Percentiles rank a stretch among this genome's conserved stretches.
phyloP scores from a whole-genome alignment of 2,329 filamentous ascomycete species.

The Pestalotiopsis sp. region DNA sequence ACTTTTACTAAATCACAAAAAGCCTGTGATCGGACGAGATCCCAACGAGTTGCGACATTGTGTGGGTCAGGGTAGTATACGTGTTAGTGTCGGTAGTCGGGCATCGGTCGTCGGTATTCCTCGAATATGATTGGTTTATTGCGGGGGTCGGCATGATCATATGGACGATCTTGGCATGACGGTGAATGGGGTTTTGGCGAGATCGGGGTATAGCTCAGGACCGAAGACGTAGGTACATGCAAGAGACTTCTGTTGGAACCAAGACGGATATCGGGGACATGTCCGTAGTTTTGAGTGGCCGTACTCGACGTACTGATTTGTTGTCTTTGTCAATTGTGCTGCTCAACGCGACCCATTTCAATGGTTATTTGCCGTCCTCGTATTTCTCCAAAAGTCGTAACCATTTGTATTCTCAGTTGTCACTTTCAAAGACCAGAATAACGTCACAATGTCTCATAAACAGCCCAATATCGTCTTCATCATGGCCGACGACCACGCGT shows the following conservation, averaged over 20 bases:
- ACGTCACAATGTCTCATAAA: background rate
- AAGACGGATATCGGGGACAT: background rate
- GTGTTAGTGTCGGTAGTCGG: background rate
- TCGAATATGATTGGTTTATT: background rate
- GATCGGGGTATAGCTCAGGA: background rate
- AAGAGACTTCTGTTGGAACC: background rate
- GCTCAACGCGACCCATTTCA: no score
- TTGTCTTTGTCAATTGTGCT: no score
- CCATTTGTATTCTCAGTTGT: no score
- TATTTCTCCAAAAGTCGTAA: no score
- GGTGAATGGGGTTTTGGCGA: background rate
- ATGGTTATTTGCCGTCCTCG: no score
- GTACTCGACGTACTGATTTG: no score
- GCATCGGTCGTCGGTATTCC: background rate
- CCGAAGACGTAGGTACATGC: background rate
- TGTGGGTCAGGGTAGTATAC: background rate
- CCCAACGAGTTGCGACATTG: no score
- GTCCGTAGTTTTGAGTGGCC: background rate
- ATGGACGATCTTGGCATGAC: background rate
- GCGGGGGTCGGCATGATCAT: background rate
- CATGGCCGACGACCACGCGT: conserved; percentile 57
- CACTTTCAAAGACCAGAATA: background rate
- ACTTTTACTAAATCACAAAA: no score
- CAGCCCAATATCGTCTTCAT: conserved; percentile 50
- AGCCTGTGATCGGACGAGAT: no score